Evolutionary conservation across 129 eudicot genomes (phyloP), one percentile per base, ranked within the genome.

Genomic region (Sambucus nigra): DNA sequence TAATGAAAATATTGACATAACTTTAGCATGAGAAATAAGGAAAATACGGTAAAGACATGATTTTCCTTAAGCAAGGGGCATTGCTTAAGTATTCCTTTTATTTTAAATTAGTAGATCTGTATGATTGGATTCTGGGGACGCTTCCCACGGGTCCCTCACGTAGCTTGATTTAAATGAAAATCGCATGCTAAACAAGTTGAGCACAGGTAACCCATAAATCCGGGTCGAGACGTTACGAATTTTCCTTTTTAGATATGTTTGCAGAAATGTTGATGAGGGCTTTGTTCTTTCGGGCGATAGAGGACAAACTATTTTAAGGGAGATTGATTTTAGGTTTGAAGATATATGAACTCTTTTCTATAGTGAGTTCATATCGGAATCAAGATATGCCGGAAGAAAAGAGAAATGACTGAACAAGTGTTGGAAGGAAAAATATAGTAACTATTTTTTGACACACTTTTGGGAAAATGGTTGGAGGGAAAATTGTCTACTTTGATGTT

Each of bases 231-330:
- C n/a, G n/a, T n/a, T n/a, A n/a, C n/a, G n/a, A n/a, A n/a, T n/a
- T 46, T 53, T 80, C 35, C 79, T 87, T 4, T 87, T 87, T 55
- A 79, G 76, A 53, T 72, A 80, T 19, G 46, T 87, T 9, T 87
- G 94, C 59, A 51, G 53, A 45, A 87, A 87, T 80, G 86, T 83
- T 27, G 76, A 80, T 0, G 88, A 87, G 57, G 96, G 96, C 8
- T 87, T 76, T 69, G 81, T 75, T 15, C 80, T 87, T 64, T 64
- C 81, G 5, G 94, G 96, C 12, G 96, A 87, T 64, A 87, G 89
- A 2, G 96, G 94, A 0, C 96, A 87, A 21, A 80, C 86, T 1
- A 87, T 87, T 28, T 89, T 94, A 29, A 80, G 88, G 62, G 96
- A 94, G 7, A 65, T 87, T 35, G 94, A 77, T 15, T 87, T 87